These are phyloP conservation scores for Syzygium aromaticum DNA, from an alignment of 345 rosid genomes.

Conservation along the genomic window DNA sequence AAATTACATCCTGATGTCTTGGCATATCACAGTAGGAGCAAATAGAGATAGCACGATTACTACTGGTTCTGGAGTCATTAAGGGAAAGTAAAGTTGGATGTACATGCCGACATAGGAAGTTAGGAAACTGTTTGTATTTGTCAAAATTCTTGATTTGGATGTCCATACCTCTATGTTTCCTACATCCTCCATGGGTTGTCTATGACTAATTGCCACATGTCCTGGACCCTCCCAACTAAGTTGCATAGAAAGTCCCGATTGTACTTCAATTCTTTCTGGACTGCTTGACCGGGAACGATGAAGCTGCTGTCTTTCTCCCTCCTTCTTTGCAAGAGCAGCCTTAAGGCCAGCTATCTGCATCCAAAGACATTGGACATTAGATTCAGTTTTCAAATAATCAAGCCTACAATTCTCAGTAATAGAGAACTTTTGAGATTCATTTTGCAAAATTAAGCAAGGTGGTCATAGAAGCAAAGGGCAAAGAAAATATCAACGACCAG, in stretches of 20 bases:
- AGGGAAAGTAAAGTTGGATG: background rate
- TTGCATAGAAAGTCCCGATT: slow-evolving; percentile 30
- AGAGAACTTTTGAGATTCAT: background rate
- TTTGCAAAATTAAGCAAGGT: background rate
- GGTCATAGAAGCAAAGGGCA: background rate
- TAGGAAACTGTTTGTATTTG: background rate
- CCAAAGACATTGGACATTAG: background rate
- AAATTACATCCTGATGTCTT: background rate
- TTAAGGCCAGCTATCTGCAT: slow-evolving; percentile 67
- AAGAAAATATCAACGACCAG: background rate
- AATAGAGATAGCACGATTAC: background rate
- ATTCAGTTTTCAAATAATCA: background rate
- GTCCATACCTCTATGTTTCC: slow-evolving; percentile 52
- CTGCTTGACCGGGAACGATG: slow-evolving; percentile 27
- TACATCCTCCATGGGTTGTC: slow-evolving; percentile 44
- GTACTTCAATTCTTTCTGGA: slow-evolving; percentile 37
- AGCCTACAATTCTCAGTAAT: background rate
- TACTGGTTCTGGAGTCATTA: background rate
- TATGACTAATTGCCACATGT: slow-evolving; percentile 18
- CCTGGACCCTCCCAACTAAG: slow-evolving; percentile 34
- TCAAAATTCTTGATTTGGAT: background rate
- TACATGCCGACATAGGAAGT: background rate
- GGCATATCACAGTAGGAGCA: background rate
- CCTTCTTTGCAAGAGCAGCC: slow-evolving; percentile 63
- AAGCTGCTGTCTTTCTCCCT: slow-evolving; percentile 27